phyloP scores from a whole-genome alignment of 495 filamentous ascomycete genomes.

The Aspergillus cavernicola region DNA sequence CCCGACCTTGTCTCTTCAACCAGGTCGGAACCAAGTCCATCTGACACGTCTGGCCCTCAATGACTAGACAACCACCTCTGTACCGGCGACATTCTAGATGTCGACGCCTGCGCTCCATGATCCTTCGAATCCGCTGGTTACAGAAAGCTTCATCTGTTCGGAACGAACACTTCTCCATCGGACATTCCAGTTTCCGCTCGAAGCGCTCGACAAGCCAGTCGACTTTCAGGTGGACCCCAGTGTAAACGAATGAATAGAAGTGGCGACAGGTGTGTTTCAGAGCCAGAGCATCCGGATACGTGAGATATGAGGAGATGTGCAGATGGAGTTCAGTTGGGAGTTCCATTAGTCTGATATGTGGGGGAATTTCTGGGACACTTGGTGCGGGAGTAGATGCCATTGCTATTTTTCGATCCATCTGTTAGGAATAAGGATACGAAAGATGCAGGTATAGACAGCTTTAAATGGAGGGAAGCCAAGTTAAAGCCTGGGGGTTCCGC shows the following conservation, averaged over 20 bases:
- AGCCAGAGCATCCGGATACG: slow-evolving; percentile 68
- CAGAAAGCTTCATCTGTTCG: slow-evolving; percentile 44
- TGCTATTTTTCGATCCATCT: background rate
- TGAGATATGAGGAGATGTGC: slow-evolving; percentile 75
- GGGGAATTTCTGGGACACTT: background rate
- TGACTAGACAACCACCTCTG: slow-evolving; percentile 32
- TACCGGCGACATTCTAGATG: slow-evolving; percentile 37
- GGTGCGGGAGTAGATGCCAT: slow-evolving; percentile 2
- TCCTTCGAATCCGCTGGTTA: slow-evolving; percentile 35
- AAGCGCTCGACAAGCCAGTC: slow-evolving; percentile 63
- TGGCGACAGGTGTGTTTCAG: slow-evolving; percentile 62
- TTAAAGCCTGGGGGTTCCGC: background rate
- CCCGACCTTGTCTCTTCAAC: slow-evolving; percentile 24
- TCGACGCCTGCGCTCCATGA: slow-evolving; percentile 41
- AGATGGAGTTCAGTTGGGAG: slow-evolving; percentile 66
- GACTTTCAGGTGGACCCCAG: slow-evolving; percentile 61
- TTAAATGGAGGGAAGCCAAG: background rate
- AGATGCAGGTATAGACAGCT: background rate
- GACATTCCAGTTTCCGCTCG: slow-evolving; percentile 42
- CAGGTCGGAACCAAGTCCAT: slow-evolving; percentile 30
- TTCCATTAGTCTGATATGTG: slow-evolving; percentile 24
- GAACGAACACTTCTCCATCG: slow-evolving; percentile 47
- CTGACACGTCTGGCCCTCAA: slow-evolving; percentile 36
- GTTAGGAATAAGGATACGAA: background rate
- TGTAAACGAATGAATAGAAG: slow-evolving; percentile 62